Evolutionary conservation across 2,329 filamentous ascomycete species (phyloP), one percentile per base, ranked within the genome.

Genomic region (Penicillium sp.): DNA sequence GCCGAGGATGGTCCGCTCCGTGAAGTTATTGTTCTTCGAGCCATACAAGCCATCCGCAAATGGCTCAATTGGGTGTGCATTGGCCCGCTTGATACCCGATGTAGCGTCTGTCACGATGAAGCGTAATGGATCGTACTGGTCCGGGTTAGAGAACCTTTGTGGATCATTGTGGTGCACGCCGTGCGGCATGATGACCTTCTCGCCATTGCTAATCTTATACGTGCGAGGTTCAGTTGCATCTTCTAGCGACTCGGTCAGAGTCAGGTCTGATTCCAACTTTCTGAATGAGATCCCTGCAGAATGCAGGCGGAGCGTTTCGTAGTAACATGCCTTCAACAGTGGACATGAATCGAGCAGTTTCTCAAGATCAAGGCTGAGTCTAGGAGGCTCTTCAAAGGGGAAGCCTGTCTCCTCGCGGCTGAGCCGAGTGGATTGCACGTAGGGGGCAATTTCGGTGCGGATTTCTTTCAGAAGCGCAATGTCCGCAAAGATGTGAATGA

Each of bases 1-100:
- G 20, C 73, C 63, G 35, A 82, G 54, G 14, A 74, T 70, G 56
- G 77, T 71, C 39, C 72, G 68, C 55, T 79, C 72, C 2, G 74
- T 76, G 49, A 79, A 76, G 1, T 65, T 63, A 10, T 74, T 67
- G 3, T 75, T 75, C 58, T 77, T 77, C 50, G 75, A 78, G 54
- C 75, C 74, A 16, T 67, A 65, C 22, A 66, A 50, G 4, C 75
- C 77, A 7, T 71, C 73, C n/a, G 74, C 74, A 57, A 74, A 78
- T 1, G 75, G 72, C 29, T 69, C 62, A 34, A 78, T 72, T 0
- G 65, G 70, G 3, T 69, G 68, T 46, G 73, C 61, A 27, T 67
- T 65, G 18, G 59, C 65, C 40, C 54, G 59, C 50, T 68, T 63
- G 20, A 55, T 57, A 20, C 63, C 68, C 20, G 69, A 69, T 14